Conservation (phyloP, 495 filamentous ascomycete genomes). For the Bombardia bombarda region DNA sequence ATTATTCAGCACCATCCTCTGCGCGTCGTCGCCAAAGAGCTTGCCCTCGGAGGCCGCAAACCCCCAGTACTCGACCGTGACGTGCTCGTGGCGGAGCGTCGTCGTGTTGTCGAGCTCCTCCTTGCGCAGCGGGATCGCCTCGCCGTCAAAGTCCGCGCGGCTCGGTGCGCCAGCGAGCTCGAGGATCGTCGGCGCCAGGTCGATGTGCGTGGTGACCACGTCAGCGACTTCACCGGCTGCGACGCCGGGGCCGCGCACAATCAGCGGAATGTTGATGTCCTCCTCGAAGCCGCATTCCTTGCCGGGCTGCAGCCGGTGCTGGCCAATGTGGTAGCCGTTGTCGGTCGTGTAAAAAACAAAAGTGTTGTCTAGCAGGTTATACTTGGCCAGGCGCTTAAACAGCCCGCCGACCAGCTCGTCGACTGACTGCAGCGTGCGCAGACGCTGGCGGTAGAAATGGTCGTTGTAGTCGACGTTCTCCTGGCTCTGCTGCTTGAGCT, state of each 20-base stretch:
- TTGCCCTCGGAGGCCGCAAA: constrained; percentile 42
- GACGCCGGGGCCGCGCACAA: constrained; percentile 54
- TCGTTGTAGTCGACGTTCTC: constrained; percentile 58
- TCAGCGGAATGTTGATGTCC: constrained; percentile 64
- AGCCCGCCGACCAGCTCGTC: constrained; percentile 61
- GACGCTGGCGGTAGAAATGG: constrained; percentile 55
- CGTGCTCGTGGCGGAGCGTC: constrained; percentile 48
- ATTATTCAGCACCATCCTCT: constrained; percentile 36
- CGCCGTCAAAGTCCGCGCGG: constrained; percentile 52
- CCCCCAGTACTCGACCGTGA: constrained; percentile 62
- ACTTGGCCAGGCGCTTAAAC: constrained; percentile 41
- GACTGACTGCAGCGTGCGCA: constrained; percentile 57
- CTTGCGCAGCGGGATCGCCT: constrained; percentile 41
- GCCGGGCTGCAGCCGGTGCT: constrained; percentile 63
- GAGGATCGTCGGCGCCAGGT: constrained; percentile 61
- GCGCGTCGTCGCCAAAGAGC: constrained; percentile 13
- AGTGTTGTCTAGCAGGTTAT: constrained; percentile 54
- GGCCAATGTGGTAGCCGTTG: constrained; percentile 70
- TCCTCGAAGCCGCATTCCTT: constrained; percentile 67
- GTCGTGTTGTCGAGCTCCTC: constrained; percentile 21
- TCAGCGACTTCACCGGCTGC: constrained; percentile 34
- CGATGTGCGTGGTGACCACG: constrained; percentile 59
- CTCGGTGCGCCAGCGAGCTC: constrained; percentile 40
- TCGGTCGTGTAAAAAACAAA: constrained; percentile 67
- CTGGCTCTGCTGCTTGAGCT: constrained; percentile 43